Base-by-base conservation (phyloP, 2,329 filamentous ascomycete species). In the Trichoderma sp. region DNA sequence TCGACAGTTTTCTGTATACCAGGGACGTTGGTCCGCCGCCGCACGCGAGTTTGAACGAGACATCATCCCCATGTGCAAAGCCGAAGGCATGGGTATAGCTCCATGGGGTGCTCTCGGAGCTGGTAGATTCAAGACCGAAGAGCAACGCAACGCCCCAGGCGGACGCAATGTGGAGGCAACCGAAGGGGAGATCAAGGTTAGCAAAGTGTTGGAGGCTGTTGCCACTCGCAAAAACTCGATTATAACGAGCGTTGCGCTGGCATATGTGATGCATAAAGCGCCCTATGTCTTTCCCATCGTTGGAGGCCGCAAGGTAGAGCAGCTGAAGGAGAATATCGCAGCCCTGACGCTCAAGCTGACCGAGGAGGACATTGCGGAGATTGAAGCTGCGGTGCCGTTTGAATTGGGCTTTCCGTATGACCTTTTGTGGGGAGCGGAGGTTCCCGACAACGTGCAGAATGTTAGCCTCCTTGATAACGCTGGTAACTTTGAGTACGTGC, bases 231-330 rank as follows among this genome's bases (percentile, higher is more conserved):
- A 84, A 74, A 78, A 79, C 73, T 84, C 82, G 3, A 74, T 79
- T 67, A 81, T 86, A 74, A 86, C 84, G 18, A 84, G 83, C 73
- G 79, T 87, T 71, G 92, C 92, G 11, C 81, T 94, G 28, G 92
- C 92, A 2, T 94, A 94, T 76, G 89, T 94, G 18, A 87, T 92
- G 85, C 86, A 89, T 74, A 93, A 94, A 82, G 84, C 90, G 0
- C 88, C 91, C 0, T 89, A 93, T 76, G 90, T 94, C 12, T 93
- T 93, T 77, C 92, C 92, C 1, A 89, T 94, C 47, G 84, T 93
- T 5, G 92, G 92, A 11, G 90, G 90, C 0, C 86, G 91, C 11
- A 93, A 90, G 75, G 79, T 92, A 6, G 88, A 91, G 63, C 91
- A 94, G 77, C 82, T 95, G 51, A 87, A 90, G 77, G 85, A 85